Conservation (phyloP, 345 rosid species). For the Camelina sativa region DNA sequence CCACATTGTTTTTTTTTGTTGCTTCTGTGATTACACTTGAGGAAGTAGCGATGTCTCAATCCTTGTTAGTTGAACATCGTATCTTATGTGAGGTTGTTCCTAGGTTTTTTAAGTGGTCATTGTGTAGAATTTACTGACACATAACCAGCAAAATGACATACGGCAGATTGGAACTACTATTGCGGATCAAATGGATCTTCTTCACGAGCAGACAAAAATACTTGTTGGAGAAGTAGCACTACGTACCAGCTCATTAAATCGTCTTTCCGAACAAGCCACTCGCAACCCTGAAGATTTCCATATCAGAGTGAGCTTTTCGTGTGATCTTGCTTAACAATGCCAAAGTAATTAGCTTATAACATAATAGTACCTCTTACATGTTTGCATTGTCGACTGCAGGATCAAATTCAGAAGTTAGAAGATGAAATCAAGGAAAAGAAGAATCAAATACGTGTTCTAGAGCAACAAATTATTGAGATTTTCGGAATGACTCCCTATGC, state of each 20-base stretch:
- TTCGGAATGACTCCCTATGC: constrained; percentile 78
- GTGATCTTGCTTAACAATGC: constrained; percentile 27
- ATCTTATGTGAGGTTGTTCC: constrained; percentile 1
- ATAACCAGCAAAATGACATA: constrained; percentile 23
- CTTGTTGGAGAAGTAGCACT: constrained; percentile 97
- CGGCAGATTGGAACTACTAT: constrained; percentile 63
- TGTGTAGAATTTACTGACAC: constrained; percentile 25
- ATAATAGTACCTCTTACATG: constrained; percentile 9
- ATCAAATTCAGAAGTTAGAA: constrained; percentile 81
- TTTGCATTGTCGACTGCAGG: constrained; percentile 34
- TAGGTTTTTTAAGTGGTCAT: constrained; percentile 29
- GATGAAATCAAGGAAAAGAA: constrained; percentile 84
- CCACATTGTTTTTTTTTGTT: constrained; percentile 16
- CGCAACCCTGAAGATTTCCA: constrained; percentile 85
- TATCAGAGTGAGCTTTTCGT: constrained; percentile 57
- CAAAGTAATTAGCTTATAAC: constrained; percentile 21
- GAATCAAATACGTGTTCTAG: constrained; percentile 78
- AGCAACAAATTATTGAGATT: constrained; percentile 79
- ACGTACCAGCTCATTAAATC: constrained; percentile 83
- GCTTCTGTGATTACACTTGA: constrained; percentile 18
- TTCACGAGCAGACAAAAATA: constrained; percentile 95
- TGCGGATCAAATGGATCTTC: constrained; percentile 95
- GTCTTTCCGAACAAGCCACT: constrained; percentile 83
- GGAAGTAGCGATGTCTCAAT: background rate
- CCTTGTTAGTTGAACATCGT: background rate